These are phyloP conservation scores for Cinchona pubescens DNA, from an alignment of 257 asterid species.

Conservation along the genomic window DNA sequence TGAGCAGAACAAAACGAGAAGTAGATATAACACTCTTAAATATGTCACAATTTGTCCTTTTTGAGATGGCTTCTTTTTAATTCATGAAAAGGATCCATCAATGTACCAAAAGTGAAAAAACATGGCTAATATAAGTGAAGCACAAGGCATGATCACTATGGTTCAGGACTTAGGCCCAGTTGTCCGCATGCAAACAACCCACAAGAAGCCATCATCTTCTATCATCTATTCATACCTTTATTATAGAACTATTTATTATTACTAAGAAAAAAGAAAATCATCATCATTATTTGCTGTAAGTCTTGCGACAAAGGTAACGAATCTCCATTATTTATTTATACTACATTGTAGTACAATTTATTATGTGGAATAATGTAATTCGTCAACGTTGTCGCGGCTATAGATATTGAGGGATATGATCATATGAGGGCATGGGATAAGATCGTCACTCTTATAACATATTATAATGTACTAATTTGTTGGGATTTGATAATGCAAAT, in stretches of 20 bases:
- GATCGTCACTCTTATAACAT: background rate
- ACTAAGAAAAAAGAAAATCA: too few species aligned
- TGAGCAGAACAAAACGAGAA: too few species aligned
- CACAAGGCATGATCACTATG: background rate
- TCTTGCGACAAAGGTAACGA: constrained; percentile 22
- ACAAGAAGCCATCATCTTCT: constrained; percentile 12
- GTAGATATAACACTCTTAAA: too few species aligned
- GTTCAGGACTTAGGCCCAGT: background rate
- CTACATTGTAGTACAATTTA: background rate
- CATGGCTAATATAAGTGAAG: too few species aligned
- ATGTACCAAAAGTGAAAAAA: too few species aligned
- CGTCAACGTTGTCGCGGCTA: background rate
- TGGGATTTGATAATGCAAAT: too few species aligned
- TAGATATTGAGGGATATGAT: background rate
- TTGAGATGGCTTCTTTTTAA: too few species aligned
- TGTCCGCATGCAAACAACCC: constrained; percentile 29
- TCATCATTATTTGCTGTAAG: constrained; percentile 16
- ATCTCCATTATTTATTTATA: constrained; percentile 18
- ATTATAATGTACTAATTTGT: background rate
- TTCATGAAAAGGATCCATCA: background rate
- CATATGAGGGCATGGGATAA: background rate
- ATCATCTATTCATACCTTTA: too few species aligned
- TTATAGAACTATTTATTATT: too few species aligned
- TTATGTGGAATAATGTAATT: background rate
- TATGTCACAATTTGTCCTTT: too few species aligned